Evolutionary conservation across 139 green algal genomes (phyloP).

Genomic region (Chlorella sp.): DNA sequence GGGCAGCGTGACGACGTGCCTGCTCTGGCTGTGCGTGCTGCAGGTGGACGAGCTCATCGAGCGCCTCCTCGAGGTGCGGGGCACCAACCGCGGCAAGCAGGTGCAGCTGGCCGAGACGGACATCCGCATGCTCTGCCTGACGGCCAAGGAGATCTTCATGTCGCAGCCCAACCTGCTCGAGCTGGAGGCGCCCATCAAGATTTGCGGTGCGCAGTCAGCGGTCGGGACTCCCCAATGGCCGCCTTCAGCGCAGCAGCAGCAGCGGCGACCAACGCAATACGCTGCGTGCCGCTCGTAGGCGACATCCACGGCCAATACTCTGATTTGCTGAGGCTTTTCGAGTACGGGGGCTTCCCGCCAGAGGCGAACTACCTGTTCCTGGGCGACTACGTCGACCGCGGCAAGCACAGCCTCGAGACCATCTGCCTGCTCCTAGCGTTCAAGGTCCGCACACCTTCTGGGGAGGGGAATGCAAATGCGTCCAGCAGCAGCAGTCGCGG

Average conservation of each 20-base stretch:
- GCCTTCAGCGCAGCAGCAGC: not conserved
- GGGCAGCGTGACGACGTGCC: too few species aligned
- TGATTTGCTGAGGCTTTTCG: slow-evolving; percentile 95
- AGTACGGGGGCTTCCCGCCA: slow-evolving; percentile 97
- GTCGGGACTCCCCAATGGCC: too few species aligned
- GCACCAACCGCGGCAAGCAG: slow-evolving; percentile 87
- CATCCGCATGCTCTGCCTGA: slow-evolving; percentile 86
- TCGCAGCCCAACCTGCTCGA: slow-evolving; percentile 95
- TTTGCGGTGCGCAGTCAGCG: slow-evolving; percentile 94
- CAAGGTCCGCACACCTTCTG: too few species aligned
- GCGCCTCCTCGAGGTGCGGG: slow-evolving; percentile 82
- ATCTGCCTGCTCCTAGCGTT: slow-evolving; percentile 98
- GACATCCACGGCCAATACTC: slow-evolving; percentile 99
- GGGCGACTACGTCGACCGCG: slow-evolving; percentile 98
- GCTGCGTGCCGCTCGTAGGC: slow-evolving; percentile 33
- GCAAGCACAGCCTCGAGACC: slow-evolving; percentile 98
- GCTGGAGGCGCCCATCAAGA: slow-evolving; percentile 98
- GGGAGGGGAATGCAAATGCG: too few species aligned
- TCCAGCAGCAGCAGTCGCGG: too few species aligned
- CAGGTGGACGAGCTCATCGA: slow-evolving; percentile 93
- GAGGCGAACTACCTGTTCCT: slow-evolving; percentile 99
- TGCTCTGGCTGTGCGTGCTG: too few species aligned
- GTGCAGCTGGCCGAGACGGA: slow-evolving; percentile 91
- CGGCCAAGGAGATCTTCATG: slow-evolving; percentile 94
- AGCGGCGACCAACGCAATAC: not conserved